Evolutionary conservation across 225 moss, liverwort and hornwort species (phyloP).

Genomic region (Marchantia paleacea): DNA sequence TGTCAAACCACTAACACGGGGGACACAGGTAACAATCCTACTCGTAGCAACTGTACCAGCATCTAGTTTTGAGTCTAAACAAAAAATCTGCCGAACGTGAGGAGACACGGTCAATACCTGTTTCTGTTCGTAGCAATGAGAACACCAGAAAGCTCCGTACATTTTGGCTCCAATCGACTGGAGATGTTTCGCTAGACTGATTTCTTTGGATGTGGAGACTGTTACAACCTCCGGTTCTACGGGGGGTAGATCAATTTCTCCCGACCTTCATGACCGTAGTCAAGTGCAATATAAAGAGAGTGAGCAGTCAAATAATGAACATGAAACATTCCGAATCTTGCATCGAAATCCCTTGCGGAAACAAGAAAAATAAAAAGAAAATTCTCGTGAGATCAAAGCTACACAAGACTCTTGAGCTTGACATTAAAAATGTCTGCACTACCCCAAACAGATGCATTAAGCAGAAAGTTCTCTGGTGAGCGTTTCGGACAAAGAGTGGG

Average conservation of each 20-base stretch:
- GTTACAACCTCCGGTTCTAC: constrained; percentile 77
- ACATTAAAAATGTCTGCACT: neutral
- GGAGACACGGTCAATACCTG: constrained; percentile 37
- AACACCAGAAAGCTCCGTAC: constrained; percentile 99
- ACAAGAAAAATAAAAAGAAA: neutral
- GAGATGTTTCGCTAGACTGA: constrained; percentile 78
- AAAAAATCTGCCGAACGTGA: neutral
- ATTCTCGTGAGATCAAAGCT: neutral
- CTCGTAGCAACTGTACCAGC: neutral
- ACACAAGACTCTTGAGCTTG: neutral
- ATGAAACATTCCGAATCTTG: neutral
- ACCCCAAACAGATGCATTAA: neutral
- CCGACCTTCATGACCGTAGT: constrained; percentile 22
- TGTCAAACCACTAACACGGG: neutral
- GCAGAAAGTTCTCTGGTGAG: no score
- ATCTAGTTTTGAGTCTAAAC: neutral
- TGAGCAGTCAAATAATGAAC: neutral
- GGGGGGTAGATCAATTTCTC: constrained; percentile 69
- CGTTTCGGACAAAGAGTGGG: no score
- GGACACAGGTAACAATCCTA: neutral
- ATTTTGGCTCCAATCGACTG: constrained; percentile 89
- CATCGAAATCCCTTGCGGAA: neutral
- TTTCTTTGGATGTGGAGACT: constrained; percentile 59
- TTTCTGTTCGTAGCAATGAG: constrained; percentile 98
- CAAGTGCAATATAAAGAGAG: neutral